Evolutionary conservation across 1,284 basidiomycete species (phyloP).

Genomic region (Ustilago vetiveriae): DNA sequence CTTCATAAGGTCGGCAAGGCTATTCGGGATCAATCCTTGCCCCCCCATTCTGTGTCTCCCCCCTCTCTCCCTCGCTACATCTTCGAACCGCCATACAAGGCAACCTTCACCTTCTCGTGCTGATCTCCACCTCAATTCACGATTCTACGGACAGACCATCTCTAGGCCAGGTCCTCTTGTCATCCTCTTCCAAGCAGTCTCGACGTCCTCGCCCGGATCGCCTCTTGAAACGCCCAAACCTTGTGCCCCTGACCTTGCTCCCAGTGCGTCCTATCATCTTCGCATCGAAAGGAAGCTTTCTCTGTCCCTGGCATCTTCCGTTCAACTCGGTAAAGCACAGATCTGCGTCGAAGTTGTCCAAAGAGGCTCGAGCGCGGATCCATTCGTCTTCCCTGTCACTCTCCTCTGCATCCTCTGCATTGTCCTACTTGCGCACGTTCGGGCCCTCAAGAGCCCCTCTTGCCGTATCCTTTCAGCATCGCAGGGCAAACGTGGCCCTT

Average conservation of each 20-base stretch:
- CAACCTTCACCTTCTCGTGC: too few species aligned
- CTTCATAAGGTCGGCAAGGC: constrained; percentile 6
- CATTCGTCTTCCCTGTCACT: neutral
- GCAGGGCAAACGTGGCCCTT: neutral
- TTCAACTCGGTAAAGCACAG: too few species aligned
- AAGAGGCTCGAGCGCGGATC: neutral
- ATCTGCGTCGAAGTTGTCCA: too few species aligned
- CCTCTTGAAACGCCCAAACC: neutral
- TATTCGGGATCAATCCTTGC: neutral
- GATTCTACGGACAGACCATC: too few species aligned
- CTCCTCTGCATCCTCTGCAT: neutral
- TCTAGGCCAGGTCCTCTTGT: too few species aligned
- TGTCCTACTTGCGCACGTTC: too few species aligned
- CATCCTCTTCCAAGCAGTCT: neutral
- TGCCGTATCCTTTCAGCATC: neutral
- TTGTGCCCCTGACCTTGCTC: too few species aligned
- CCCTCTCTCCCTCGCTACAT: too few species aligned
- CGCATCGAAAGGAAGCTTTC: too few species aligned
- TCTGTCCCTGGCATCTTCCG: neutral
- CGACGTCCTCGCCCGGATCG: constrained; percentile 7
- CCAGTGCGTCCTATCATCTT: too few species aligned
- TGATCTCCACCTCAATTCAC: too few species aligned
- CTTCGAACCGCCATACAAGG: too few species aligned
- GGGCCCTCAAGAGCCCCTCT: neutral
- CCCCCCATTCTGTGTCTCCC: neutral